Evolutionary conservation across 495 filamentous ascomycete genomes (phyloP).

Genomic region (Penicillium odoratum): DNA sequence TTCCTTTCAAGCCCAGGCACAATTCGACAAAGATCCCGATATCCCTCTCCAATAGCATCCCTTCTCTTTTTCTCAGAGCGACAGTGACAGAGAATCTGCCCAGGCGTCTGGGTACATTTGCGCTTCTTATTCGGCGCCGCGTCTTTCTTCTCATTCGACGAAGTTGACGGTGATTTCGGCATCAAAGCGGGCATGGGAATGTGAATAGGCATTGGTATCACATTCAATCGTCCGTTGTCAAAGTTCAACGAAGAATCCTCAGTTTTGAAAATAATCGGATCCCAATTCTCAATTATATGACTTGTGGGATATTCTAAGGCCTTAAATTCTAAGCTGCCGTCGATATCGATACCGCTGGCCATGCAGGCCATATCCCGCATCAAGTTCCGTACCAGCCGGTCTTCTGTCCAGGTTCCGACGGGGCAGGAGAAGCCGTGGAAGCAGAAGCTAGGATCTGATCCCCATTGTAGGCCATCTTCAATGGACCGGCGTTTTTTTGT

Average conservation of each 20-base stretch:
- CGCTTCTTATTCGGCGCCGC: slow-evolving; percentile 16
- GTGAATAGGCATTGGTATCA: background rate
- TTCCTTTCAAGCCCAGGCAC: slow-evolving; percentile 21
- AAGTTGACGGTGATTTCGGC: background rate
- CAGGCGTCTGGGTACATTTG: slow-evolving; percentile 26
- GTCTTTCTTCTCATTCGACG: background rate
- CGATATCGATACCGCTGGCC: slow-evolving; percentile 15
- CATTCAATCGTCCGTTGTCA: background rate
- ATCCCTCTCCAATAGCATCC: slow-evolving; percentile 23
- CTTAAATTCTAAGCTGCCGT: background rate
- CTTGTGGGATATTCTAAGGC: background rate
- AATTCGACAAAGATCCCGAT: slow-evolving; percentile 16
- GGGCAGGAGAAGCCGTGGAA: slow-evolving; percentile 28
- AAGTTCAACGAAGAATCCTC: background rate
- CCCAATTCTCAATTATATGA: background rate
- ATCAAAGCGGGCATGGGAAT: background rate
- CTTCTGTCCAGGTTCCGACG: slow-evolving; percentile 29
- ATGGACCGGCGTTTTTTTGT: background rate
- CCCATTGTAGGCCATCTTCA: slow-evolving; percentile 23
- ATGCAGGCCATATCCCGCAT: slow-evolving; percentile 28
- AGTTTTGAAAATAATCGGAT: background rate
- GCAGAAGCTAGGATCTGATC: slow-evolving; percentile 30
- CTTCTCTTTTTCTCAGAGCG: slow-evolving; percentile 28
- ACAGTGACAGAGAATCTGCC: slow-evolving; percentile 28
- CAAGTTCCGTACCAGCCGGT: slow-evolving; percentile 21